A percentile compares a stretch with the other conserved stretches of the same genome.
Evolutionary conservation across 768 basidiomycete species (phyloP).

Genomic region (Boletus pseudo-olivaceus): DNA sequence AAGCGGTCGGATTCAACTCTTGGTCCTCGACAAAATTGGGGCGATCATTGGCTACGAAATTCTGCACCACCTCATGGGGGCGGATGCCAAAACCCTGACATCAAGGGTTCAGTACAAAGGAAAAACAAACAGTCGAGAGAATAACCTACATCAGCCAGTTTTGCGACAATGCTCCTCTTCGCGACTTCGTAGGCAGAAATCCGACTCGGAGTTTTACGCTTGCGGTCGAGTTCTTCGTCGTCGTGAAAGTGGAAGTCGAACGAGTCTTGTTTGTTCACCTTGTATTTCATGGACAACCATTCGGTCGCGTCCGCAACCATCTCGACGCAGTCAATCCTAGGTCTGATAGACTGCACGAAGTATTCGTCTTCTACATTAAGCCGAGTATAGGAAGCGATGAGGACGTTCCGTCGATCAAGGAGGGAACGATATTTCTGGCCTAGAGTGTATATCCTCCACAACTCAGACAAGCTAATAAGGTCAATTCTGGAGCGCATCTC

Average conservation of each 20-base stretch:
- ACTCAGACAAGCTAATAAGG: slow-evolving; percentile 71
- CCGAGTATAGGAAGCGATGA: slow-evolving; percentile 63
- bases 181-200: slow-evolving; percentile 81
- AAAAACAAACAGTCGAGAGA: neutral
- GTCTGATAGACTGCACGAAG: slow-evolving; percentile 65
- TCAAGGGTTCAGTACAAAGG: neutral
- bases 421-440: slow-evolving; percentile 90
- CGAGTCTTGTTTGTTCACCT: slow-evolving; percentile 62
- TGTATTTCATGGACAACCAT: slow-evolving; percentile 86
- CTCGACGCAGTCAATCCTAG: slow-evolving; percentile 77
- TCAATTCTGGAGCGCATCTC: slow-evolving; percentile 62
- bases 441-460: slow-evolving; percentile 90
- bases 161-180: slow-evolving; percentile 73
- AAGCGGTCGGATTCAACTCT: slow-evolving; percentile 70
- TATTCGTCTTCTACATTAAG: slow-evolving; percentile 71
- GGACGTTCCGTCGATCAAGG: slow-evolving; percentile 62
- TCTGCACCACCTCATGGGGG: slow-evolving; percentile 80
- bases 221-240: slow-evolving; percentile 56
- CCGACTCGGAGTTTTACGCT: slow-evolving; percentile 79
- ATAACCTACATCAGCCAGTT: slow-evolving; percentile 70
- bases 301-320: slow-evolving; percentile 87
- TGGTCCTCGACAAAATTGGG: slow-evolving; percentile 78
- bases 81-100: slow-evolving; percentile 81
- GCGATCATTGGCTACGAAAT: slow-evolving; percentile 61
- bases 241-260: slow-evolving; percentile 68